These are phyloP conservation scores for Geotrichum phurueaensis DNA, from an alignment of 1,139 yeast genomes.

Conservation along the genomic window DNA sequence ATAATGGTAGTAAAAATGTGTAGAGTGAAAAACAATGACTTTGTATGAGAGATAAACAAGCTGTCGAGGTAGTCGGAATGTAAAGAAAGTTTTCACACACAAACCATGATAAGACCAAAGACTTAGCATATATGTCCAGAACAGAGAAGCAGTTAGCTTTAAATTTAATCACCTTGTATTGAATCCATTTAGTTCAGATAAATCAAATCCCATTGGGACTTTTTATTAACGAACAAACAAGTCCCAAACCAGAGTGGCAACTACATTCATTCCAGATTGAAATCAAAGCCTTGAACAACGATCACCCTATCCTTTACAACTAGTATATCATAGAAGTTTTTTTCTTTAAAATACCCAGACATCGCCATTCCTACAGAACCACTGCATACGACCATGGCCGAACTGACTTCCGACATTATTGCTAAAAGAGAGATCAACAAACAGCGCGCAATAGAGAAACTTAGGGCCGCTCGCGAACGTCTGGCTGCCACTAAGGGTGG, in stretches of 20 bases:
- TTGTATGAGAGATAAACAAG: background rate
- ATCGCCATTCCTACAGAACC: background rate
- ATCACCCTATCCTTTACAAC: background rate
- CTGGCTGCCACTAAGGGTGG: slow-evolving; percentile 21
- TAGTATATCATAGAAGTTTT: background rate
- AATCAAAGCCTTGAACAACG: background rate
- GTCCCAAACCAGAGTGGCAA: background rate
- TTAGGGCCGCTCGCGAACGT: slow-evolving; percentile 42
- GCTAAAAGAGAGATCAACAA: slow-evolving; percentile 45
- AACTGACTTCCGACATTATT: slow-evolving; percentile 5
- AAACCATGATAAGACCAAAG: background rate
- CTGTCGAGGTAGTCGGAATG: background rate
- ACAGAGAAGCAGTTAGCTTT: background rate
- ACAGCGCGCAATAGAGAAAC: slow-evolving; percentile 51
- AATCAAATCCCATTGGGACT: too few relatives aligned
- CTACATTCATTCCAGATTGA: background rate
- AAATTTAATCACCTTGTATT: background rate
- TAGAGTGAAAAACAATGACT: background rate
- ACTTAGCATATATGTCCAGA: background rate
- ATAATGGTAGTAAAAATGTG: background rate
- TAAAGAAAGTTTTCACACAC: background rate
- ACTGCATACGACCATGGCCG: slow-evolving; percentile 6
- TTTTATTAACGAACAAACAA: background rate
- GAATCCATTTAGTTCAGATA: background rate
- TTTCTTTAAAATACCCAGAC: background rate